phyloP scores from a whole-genome alignment of 768 basidiomycete genomes.

The Boletellus ananas region DNA sequence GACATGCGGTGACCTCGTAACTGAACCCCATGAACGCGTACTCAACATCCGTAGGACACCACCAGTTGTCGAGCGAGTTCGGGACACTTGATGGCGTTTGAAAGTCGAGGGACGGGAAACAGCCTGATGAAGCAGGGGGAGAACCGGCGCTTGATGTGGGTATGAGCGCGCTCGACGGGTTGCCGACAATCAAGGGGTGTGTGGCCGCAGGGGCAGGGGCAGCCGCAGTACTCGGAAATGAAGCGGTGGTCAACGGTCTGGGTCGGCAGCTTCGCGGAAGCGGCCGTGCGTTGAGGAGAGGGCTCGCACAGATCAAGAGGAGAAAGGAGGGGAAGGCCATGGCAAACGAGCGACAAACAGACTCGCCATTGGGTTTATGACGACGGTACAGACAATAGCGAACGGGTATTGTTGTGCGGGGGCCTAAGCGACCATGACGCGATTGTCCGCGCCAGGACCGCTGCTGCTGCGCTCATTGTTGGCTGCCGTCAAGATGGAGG shows the following conservation, averaged over 20 bases:
- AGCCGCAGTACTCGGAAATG: background rate
- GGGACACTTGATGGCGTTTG: constrained; percentile 52
- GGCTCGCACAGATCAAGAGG: constrained; percentile 5
- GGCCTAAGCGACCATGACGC: too few species aligned
- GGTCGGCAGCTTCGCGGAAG: constrained; percentile 11
- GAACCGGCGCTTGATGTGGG: background rate
- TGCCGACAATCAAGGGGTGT: too few species aligned
- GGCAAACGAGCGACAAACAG: background rate
- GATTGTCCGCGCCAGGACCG: too few species aligned
- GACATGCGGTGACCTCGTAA: constrained; percentile 68
- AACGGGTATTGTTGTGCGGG: background rate
- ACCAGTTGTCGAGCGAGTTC: constrained; percentile 46
- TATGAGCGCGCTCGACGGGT: background rate
- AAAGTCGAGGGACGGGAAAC: constrained; percentile 45
- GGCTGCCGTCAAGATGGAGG: too few species aligned
- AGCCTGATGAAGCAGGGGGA: constrained; percentile 8
- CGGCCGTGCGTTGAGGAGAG: constrained; percentile 10
- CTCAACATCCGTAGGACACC: constrained; percentile 62
- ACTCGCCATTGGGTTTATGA: too few species aligned
- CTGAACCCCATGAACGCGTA: constrained; percentile 78
- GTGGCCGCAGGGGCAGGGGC: background rate
- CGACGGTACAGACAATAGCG: constrained; percentile 3
- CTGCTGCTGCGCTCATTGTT: too few species aligned
- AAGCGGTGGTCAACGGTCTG: background rate
- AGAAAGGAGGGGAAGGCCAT: constrained; percentile 2